Base-by-base conservation (phyloP, 148 eudicot species). In the Arbutus unedo region DNA sequence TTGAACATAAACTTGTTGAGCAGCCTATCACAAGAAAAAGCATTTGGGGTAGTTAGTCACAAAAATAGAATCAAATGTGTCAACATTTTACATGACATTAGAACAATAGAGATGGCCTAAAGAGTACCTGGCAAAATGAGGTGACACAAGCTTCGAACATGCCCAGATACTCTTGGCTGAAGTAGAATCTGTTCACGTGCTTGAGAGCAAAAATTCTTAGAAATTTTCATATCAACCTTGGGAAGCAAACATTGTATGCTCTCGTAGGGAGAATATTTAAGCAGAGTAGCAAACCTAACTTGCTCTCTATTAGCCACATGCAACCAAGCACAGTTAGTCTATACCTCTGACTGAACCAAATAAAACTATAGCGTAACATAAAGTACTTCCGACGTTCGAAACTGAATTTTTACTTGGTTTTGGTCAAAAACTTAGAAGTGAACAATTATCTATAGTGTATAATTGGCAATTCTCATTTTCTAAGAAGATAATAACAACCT, bases 61-160 rank as follows among this genome's bases (percentile, higher is more conserved):
- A 53, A 66, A 21, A 5, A 67, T 45, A 45, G 2, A 62, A 82
- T 43, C 74, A 73, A 18, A 73, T 38, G 56, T 23, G 59, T 43
- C 13, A 53, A n/a, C 49, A 6, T 49, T 74, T 48, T 38, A 25
- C 38, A 79, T 18, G 21, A 23, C 10, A 38, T 2, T 48, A 70
- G 4, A 60, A 67, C 19, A 74, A 66, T 4, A 66, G 71, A 70
- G 67, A 62, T 53, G 77, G 53, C 60, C 60, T 48, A 70, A 25
- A 70, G 66, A 15, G 70, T 84, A 89, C 91, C 91, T 55, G 86
- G 73, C 5, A 55, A 70, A 41, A 78, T 53, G 68, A 87, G 83
- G 79, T 82, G 82, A 81, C 84, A 75, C 62, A 86, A 84, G 78
- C 60, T 73, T 48, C 85, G 83, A 72, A 51, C 84, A 83, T 86